Percentiles rank a stretch among this genome's conserved stretches.
Evolutionary conservation across 352 stramenopile species (phyloP).

Genomic region (Pythium brassicae): DNA sequence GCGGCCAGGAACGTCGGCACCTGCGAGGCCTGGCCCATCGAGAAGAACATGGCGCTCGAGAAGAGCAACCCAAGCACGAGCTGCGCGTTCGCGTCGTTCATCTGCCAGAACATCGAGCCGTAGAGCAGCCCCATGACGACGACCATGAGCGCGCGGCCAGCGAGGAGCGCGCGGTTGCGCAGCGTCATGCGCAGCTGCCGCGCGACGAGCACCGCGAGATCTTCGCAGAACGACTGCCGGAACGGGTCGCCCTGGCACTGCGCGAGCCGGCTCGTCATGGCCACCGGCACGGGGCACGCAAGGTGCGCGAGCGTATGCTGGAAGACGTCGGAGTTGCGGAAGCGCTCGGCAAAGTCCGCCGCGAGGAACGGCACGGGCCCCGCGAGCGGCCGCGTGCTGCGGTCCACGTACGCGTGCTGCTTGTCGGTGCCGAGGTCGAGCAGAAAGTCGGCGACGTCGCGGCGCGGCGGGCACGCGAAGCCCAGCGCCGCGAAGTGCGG

Average conservation of each 20-base stretch:
- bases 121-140: slow-evolving; percentile 65
- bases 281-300: slow-evolving; percentile 4
- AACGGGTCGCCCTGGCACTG: slow-evolving; percentile 15
- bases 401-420: slow-evolving; percentile 34
- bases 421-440: slow-evolving; percentile 51
- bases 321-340: slow-evolving; percentile 46
- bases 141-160: slow-evolving; percentile 46
- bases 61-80: slow-evolving; percentile 85
- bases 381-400: background rate
- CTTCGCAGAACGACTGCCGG: slow-evolving; percentile 44
- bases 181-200: slow-evolving; percentile 71
- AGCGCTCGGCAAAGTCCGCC: slow-evolving; percentile 44
- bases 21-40: slow-evolving; percentile 73
- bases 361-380: slow-evolving; percentile 26
- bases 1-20: slow-evolving; percentile 78
- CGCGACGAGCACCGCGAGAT: slow-evolving; percentile 34
- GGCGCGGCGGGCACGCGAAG: slow-evolving; percentile 37
- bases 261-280: slow-evolving; percentile 5
- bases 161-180: slow-evolving; percentile 44
- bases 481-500: slow-evolving; percentile 47
- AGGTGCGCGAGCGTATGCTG: slow-evolving; percentile 41
- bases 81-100: slow-evolving; percentile 47
- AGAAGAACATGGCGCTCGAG: slow-evolving; percentile 84
- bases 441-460: slow-evolving; percentile 52
- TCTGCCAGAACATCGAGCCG: slow-evolving; percentile 59